These are phyloP conservation scores for Brassica napus DNA, from an alignment of 345 rosid species.

Conservation along the genomic window Da-Ae NC_063447.1:56759501-56760000, in stretches of 20 bases:
- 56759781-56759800: too few species aligned
- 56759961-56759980: not conserved
- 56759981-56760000: not conserved
- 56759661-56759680: not conserved
- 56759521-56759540: not conserved
- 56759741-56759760: not conserved
- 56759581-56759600: not conserved
- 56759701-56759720: too few species aligned
- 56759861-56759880: not conserved
- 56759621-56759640: not conserved
- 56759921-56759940: not conserved
- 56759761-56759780: not conserved
- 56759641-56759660: not conserved
- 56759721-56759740: too few species aligned
- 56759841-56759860: not conserved
- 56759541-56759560: not conserved
- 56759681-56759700: too few species aligned
- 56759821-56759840: not conserved
- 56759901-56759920: not conserved
- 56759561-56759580: not conserved
- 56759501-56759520: not conserved
- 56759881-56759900: not conserved
- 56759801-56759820: not conserved
- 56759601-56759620: not conserved
- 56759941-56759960: not conserved